Base-by-base conservation (phyloP, 371 early-diverging fungal species). In the Gilbertella persicaria region DNA sequence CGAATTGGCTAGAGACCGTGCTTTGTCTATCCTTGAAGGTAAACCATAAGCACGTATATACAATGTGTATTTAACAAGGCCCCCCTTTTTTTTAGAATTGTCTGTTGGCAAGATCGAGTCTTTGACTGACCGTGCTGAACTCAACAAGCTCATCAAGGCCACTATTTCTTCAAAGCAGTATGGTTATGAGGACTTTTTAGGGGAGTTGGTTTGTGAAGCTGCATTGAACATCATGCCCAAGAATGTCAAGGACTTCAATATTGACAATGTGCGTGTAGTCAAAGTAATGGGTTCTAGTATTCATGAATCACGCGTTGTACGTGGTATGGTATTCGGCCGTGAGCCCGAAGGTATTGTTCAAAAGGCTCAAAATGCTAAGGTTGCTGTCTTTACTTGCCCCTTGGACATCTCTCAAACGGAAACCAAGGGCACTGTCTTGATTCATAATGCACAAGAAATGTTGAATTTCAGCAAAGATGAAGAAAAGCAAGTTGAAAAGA, bases 291-390 rank as follows among this genome's bases (percentile, higher is more conserved):
- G 97, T 64, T 97, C 97, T 30, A 84, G 85, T 50, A 73, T 99
- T 58, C 85, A 90, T 54, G 99, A 99, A 71, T 91, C 96, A 49
- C 76, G 82, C 48, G 93, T 98, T 33, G 89, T 98, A 36, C 85
- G 87, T 55, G 99, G 99, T 48, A 99, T 99, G 99, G 98, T 99
- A 29, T 95, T 99, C 73, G 94, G 97, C 19, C 89, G 94, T 54
- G 89, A 92, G 53, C 94, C 98, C 19, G 98, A 94, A 73, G 92
- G 93, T 71, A 66, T 80, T 23, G 58, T 88, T 45, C 84, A 82
- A 19, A 73, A 81, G 29, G 92, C 82, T 14, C 75, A 72, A 44
- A 86, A 91, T 62, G 96, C 94, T 64, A 96, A 95, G 80, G 86
- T 97, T 39, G 99, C 98, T 35, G 89, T 99, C 51, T 99, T 94